Base-by-base conservation (phyloP, 2,329 filamentous ascomycete genomes). In the Volutella citrinella region DNA sequence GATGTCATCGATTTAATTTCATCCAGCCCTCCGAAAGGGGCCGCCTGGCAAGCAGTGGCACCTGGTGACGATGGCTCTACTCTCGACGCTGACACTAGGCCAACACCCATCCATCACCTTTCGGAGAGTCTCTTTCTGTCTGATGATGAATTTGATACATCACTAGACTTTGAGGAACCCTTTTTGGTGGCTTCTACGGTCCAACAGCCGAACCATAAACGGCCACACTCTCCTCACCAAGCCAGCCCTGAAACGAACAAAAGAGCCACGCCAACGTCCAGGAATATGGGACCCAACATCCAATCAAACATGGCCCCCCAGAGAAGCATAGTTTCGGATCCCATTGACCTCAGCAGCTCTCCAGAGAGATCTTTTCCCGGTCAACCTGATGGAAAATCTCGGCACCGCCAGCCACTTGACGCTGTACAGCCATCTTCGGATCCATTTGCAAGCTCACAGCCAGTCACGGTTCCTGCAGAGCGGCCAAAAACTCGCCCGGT, bases 121-220 rank as follows among this genome's bases (percentile, higher is more conserved):
- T 38, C 37, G 2, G 29, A 41, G 14, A 44, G 43, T 10, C 17
- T 45, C 4, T 45, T 54, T 19, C 34, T 54, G n/a, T 54, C 51
- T 8, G 51, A 54, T 15, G 68, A 71, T 26, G n/a, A n/a, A n/a
- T 68, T 67, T 30, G 65, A 71, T 25, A 59, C 55, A 7, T 67
- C 61, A 1, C 53, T 60, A 5, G 59, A 65, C 8, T 38, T 68
- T 3, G 59, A 63, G 7, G 55, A 58, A 7, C 46, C 34, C 40
- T 52, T 29, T 32, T 24, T 43, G 30, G 25, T 20, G 6, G 46
- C 53, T 9, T 17, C 38, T 4, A 36, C 9, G 20, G 20, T n/a
- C 45, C 5, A 52, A 53, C 5, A 51, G 51, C 5, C n/a, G n/a
- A 61, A 58, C 28, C 66, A 52, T 35, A 46, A 54, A 10, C 48